These are phyloP conservation scores for Rhizopogon sp. DNA, from an alignment of 768 basidiomycete species.

Conservation along the genomic window DNA sequence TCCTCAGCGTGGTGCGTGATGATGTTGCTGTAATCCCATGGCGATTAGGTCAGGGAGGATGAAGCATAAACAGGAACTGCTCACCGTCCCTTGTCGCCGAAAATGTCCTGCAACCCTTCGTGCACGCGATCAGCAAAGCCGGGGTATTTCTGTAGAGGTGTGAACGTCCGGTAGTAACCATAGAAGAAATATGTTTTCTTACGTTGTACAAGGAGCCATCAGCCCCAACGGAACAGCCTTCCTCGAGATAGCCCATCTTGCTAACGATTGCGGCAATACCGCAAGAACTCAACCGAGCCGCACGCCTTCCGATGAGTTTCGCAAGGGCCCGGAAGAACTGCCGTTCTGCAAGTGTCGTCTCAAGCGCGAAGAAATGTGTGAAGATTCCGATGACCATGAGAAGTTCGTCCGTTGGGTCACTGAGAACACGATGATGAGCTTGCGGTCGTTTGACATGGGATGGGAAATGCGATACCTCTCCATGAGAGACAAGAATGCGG, in stretches of 20 bases:
- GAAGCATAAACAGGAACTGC: conserved; percentile 16
- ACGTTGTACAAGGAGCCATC: conserved; percentile 97
- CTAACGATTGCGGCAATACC: conserved; percentile 96
- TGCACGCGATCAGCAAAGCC: conserved; percentile 91
- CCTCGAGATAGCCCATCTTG: conserved; percentile 91
- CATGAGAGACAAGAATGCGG: conserved; percentile 95
- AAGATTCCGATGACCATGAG: conserved; percentile 97
- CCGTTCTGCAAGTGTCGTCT: conserved; percentile 93
- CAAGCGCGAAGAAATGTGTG: conserved; percentile 92
- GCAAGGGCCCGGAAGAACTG: conserved; percentile 97
- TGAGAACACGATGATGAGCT: conserved; percentile 23
- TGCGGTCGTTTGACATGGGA: not conserved
- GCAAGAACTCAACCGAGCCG: conserved; percentile 88
- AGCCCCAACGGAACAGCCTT: conserved; percentile 84
- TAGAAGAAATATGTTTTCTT: conserved; percentile 20
- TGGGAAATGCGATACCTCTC: conserved; percentile 57
- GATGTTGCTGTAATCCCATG: conserved; percentile 68
- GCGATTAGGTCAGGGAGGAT: conserved; percentile 31
- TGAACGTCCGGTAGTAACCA: not conserved
- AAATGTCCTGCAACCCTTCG: conserved; percentile 89
- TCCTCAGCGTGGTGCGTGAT: conserved; percentile 38
- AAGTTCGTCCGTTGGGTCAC: conserved; percentile 94
- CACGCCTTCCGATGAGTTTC: conserved; percentile 81
- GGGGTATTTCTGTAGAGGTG: conserved; percentile 83
- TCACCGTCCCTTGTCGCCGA: conserved; percentile 91